Conservation (phyloP, 176 grass and related monocot species). For the Ampelocalamus luodianensis region DNA sequence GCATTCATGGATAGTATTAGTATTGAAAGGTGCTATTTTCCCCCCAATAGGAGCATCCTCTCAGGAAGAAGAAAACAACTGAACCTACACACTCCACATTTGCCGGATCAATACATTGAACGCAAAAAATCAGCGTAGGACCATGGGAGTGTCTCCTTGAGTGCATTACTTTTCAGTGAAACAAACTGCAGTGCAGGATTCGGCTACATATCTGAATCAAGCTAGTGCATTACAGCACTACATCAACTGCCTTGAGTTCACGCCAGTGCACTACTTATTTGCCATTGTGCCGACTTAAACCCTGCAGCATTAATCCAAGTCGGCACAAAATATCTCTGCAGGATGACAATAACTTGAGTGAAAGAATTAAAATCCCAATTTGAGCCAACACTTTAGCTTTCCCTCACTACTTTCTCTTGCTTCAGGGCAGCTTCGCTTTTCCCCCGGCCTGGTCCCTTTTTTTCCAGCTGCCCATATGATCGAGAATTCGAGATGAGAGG, state of each 20-base stretch:
- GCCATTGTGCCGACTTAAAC: background rate
- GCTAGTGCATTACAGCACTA: too few relatives aligned
- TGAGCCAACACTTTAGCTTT: constrained; percentile 32
- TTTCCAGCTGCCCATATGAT: constrained; percentile 1
- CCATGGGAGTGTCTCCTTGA: background rate
- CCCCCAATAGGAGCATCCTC: background rate
- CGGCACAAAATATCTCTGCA: background rate
- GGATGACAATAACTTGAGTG: background rate
- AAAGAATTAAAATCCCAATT: constrained; percentile 8
- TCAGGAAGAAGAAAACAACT: background rate
- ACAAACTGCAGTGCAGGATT: background rate
- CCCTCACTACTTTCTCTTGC: constrained; percentile 22
- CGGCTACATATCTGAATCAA: background rate
- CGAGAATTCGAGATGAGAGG: background rate
- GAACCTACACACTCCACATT: background rate
- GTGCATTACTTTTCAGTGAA: background rate
- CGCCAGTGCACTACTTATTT: background rate
- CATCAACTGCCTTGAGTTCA: background rate
- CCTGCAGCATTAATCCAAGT: background rate
- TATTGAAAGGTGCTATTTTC: background rate
- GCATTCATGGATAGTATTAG: background rate
- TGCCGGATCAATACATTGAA: background rate
- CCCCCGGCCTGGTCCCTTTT: background rate
- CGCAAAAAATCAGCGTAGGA: background rate
- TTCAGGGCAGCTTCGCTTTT: constrained; percentile 34